Conservation (phyloP, 2,329 filamentous ascomycete species). For the Fusarium ambrosium region DNA sequence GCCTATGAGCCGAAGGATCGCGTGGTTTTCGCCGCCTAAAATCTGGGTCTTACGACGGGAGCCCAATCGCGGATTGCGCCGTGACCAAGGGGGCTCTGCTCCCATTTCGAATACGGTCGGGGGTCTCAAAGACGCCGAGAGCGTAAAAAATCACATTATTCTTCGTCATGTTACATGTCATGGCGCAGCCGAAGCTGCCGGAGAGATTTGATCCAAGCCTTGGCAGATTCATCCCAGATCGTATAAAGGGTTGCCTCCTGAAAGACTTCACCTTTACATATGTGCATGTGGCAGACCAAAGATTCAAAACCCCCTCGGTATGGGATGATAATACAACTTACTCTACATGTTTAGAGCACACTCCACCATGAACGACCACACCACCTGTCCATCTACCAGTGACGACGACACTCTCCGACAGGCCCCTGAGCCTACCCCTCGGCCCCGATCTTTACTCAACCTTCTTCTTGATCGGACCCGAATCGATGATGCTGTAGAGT, state of each 20-base stretch:
- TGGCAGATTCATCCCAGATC: constrained; percentile 19
- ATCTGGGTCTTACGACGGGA: not conserved
- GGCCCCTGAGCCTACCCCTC: not conserved
- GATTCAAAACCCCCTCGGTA: not conserved
- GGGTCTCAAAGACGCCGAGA: not conserved
- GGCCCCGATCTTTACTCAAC: constrained; percentile 42
- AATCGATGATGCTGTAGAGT: constrained; percentile 68
- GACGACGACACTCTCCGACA: constrained; percentile 39
- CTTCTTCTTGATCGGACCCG: constrained; percentile 70
- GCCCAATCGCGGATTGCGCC: constrained; percentile 8
- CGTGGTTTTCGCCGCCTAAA: constrained; percentile 12
- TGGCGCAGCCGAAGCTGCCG: constrained; percentile 25
- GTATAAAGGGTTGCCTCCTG: constrained; percentile 32
- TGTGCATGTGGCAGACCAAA: not conserved
- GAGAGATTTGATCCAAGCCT: constrained; percentile 11
- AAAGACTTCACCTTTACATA: not conserved
- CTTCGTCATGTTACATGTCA: constrained; percentile 9
- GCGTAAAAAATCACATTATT: constrained; percentile 20
- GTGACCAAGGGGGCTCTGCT: not conserved
- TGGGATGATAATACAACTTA: constrained; percentile 5
- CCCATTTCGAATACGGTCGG: not conserved
- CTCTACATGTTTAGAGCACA: not conserved
- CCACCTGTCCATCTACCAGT: constrained; percentile 8
- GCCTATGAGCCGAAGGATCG: constrained; percentile 34
- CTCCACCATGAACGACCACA: constrained; percentile 12